Evolutionary conservation across 2,329 filamentous ascomycete species (phyloP), one percentile per base, ranked within the genome.

Genomic region (Xylariaceae sp.): DNA sequence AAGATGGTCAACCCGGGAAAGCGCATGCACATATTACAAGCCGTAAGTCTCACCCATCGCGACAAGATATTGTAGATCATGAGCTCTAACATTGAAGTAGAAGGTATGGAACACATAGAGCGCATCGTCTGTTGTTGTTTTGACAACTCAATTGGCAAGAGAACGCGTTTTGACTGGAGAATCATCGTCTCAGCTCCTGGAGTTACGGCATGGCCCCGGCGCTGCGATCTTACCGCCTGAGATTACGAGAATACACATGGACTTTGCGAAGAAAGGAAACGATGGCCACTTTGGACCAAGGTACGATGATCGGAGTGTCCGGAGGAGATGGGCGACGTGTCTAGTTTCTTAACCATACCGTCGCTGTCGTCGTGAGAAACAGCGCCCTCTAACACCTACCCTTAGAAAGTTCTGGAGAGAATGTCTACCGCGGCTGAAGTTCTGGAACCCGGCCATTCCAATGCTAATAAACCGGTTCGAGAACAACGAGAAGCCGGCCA

Each of bases 371-470:
- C 10, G 23, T 30, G 23, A 30, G 8, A 41, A 44, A 35, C 9
- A 39, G n/a, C 34, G 18, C 11, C 23, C 23, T 52, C 56, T 63
- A 37, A 63, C 53, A 52, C 30, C 7, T 30, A 30, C 69, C 51
- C 65, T 69, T 65, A 96, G 92, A 70, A 90, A 90, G 78, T 97
- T 99, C 82, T 96, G 91, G 90, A 85, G 83, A 64, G 80, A 87
- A 61, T 88, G 86, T 72, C 86, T 97, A 52, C 90, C 90, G 18
- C 85, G 90, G 59, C 80, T 99, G 66, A 97, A 99, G 81, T 99
- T 87, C 78, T 88, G 96, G 81, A 99, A 99, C 74, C 94, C 94
- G 0, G 77, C 85, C 10, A 75, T 97, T 51, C 85, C 88, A 49
- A 95, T 97, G 82, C 86, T 89, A 60, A 84, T 96, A 68, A 87